These are phyloP conservation scores for Lagerstroemia speciosa DNA, from an alignment of 345 rosid species.

Conservation along the genomic window DNA sequence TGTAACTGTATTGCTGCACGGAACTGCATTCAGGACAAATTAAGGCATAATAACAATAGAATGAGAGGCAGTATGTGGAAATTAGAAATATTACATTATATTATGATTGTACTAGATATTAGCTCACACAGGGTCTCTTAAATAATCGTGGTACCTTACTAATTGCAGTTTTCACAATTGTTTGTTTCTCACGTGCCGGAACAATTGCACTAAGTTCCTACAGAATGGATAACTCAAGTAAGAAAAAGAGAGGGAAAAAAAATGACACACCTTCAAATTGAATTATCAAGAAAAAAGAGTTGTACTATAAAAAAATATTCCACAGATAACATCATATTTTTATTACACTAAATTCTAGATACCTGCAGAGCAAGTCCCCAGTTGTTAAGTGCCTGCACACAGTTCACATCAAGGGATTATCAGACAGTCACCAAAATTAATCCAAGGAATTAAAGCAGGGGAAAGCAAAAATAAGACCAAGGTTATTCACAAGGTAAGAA, in stretches of 20 bases:
- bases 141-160: slow-evolving; percentile 64
- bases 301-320: not conserved
- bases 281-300: not conserved
- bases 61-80: slow-evolving; percentile 4
- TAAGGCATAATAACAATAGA: slow-evolving; percentile 11
- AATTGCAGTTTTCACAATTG: slow-evolving; percentile 83
- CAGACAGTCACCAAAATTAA: not conserved
- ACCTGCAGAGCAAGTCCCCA: slow-evolving; percentile 99
- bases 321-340: not conserved
- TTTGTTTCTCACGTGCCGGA: slow-evolving; percentile 86
- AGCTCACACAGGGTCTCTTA: slow-evolving; percentile 6
- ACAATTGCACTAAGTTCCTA: slow-evolving; percentile 98
- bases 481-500: no score
- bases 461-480: not conserved
- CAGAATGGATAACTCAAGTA: slow-evolving; percentile 8
- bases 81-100: not conserved
- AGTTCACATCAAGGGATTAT: slow-evolving; percentile 15
- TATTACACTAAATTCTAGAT: not conserved
- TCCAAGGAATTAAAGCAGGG: not conserved
- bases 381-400: slow-evolving; percentile 84
- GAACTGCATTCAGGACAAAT: slow-evolving; percentile 46
- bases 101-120: slow-evolving; percentile 14
- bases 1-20: slow-evolving; percentile 93
- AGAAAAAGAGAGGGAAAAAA: slow-evolving; percentile 11
- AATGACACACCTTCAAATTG: not conserved